Evolutionary conservation across 257 asterid species (phyloP), one percentile per base, ranked within the genome.

Genomic region (Nicotiana obtusifolia): DNA sequence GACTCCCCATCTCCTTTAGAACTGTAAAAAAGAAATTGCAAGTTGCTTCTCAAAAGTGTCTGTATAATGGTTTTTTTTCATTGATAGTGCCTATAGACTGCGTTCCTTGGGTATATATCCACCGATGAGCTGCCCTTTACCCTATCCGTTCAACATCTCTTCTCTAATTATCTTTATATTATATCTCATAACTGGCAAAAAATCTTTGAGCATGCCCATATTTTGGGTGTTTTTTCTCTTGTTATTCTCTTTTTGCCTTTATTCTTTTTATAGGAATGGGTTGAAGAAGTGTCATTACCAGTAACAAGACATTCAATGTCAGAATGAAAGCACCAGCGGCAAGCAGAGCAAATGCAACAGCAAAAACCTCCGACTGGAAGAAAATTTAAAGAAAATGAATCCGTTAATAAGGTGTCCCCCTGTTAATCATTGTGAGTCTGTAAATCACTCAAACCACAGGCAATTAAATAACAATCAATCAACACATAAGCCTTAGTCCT

Each of bases 271-370:
- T 35, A 41, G 78, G 56, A 7, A 20, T 69, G 1, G 57, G 14
- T 69, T 10, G 57, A 69, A 33, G 41, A 5, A 10, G 56, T n/a
- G 49, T 33, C 49, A 33, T 61, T 94, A 94, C 99, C 99, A 96
- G 97, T 81, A 94, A 90, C 88, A 93, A 86, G 54, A 96, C 98
- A 76, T 96, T 96, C 90, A 96, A 82, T 81, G 99, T 96, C 87
- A 96, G 89, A 88, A 96, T 88, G 61, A 96, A 87, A 81, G 99
- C 98, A 57, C 97, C 98, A 13, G 98, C 89, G 6, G 98, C 98
- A 8, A 94, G 97, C 57, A 96, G 90, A 6, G 98, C 99, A 87
- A 96, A 96, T 60, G 98, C 98, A 75, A 94, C 98, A 56, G 98
- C 98, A 84, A 96, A 96, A 82, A 96, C 98, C 88, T 96, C 95